Evolutionary conservation across 176 grass and related monocot species (phyloP).

Genomic region (Lolium multiflorum): DNA sequence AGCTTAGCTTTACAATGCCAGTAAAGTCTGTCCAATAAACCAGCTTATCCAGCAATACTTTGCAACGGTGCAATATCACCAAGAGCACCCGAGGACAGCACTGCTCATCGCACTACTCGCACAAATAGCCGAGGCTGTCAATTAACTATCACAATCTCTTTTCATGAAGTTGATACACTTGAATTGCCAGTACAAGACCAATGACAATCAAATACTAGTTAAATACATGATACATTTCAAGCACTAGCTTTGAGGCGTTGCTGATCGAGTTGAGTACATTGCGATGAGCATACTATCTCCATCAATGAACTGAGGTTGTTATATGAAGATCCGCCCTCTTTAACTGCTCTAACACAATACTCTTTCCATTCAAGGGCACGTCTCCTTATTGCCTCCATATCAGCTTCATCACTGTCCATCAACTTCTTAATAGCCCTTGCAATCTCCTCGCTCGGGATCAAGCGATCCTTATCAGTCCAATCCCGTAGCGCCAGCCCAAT

Average conservation of each 20-base stretch:
- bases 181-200: background rate
- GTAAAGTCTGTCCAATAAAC: no score
- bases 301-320: conserved; percentile 51
- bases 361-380: conserved; percentile 45
- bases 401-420: conserved; percentile 45
- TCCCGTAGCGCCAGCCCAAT: conserved; percentile 36
- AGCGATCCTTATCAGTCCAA: conserved; percentile 12
- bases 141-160: background rate
- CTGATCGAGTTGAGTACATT: conserved; percentile 1
- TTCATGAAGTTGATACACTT: background rate
- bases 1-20: background rate
- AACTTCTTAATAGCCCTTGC: conserved; percentile 42
- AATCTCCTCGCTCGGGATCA: conserved; percentile 50
- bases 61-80: background rate
- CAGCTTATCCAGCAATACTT: background rate
- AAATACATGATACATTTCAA: conserved; percentile 10
- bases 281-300: conserved; percentile 25
- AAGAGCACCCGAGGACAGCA: background rate
- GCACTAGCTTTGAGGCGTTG: background rate
- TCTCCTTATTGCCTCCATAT: conserved; percentile 44
- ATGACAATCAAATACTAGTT: background rate
- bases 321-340: conserved; percentile 49
- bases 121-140: background rate
- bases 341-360: conserved; percentile 21
- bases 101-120: background rate